Evolutionary conservation across 2,329 filamentous ascomycete genomes (phyloP), one percentile per base, ranked within the genome.

Genomic region (Microcera coccophila): DNA sequence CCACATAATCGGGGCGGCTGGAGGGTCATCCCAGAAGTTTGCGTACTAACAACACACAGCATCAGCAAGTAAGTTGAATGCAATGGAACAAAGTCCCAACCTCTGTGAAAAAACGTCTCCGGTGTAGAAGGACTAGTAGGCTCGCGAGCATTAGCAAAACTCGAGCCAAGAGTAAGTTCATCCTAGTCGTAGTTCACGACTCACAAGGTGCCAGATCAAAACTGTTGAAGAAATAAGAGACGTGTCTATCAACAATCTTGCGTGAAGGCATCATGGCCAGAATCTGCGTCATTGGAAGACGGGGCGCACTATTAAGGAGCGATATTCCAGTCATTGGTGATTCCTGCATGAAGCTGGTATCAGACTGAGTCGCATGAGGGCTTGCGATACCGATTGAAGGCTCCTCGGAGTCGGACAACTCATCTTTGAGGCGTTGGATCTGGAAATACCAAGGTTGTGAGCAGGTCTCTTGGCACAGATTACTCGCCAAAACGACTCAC

Each of bases 171-270:
- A n/a, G n/a, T n/a, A n/a, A n/a, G n/a, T n/a, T n/a, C n/a, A n/a
- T n/a, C n/a, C n/a, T n/a, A n/a, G n/a, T n/a, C n/a, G n/a, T n/a
- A n/a, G 15, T 2, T 8, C 8, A 14, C 32, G 14, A 35, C 28
- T 18, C 26, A 48, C 46, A 16, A 9, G 46, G 40, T 8, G 42
- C 43, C 17, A 48, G 42, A 24, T 53, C 47, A 8, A 53, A 53
- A 3, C 33, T 35, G 18, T 53, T 53, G n/a, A 53, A 53, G 18
- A 53, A 53, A 2, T 48, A 42, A 4, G 47, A 53, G 17, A 53
- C 31, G 3, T 48, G 39, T 41, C 50, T 53, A 20, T 53, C 50
- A 26, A 53, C 50, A 10, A 50, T 37, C 19, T 36, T 53, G 3
- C 42, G 47, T 21, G 44, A 31, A 19, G 50, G 50, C 5, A 53